phyloP scores from a whole-genome alignment of 495 filamentous ascomycete genomes.

The Hypoxylon lienhwacheense region DNA sequence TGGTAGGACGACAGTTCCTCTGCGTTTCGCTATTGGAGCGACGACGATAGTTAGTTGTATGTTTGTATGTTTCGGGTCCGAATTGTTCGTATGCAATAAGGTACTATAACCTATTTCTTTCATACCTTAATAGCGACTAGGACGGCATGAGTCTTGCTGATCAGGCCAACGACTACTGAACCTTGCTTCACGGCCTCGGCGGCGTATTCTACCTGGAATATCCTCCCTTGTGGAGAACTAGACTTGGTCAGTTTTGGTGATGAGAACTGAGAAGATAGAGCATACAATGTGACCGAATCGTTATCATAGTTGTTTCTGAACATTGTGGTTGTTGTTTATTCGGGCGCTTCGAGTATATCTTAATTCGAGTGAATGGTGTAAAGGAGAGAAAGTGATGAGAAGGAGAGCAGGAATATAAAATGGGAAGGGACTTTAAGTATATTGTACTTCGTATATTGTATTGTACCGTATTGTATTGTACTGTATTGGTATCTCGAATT shows the following conservation, averaged over 20 bases:
- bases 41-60: slow-evolving; percentile 9
- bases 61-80: not conserved
- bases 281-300: slow-evolving; percentile 98
- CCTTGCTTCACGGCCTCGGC: slow-evolving; percentile 98
- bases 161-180: slow-evolving; percentile 93
- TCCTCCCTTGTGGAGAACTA: slow-evolving; percentile 97
- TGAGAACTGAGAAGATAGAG: slow-evolving; percentile 33
- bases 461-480: no score
- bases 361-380: no score
- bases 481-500: no score
- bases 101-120: not conserved
- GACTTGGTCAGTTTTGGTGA: slow-evolving; percentile 17
- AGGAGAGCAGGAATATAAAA: no score
- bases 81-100: slow-evolving; percentile 1
- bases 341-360: no score
- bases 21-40: slow-evolving; percentile 75
- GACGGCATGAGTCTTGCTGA: slow-evolving; percentile 96
- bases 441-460: no score
- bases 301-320: slow-evolving; percentile 99
- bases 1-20: slow-evolving; percentile 99
- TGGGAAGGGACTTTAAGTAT: no score
- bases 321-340: slow-evolving; percentile 60
- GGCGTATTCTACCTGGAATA: slow-evolving; percentile 99
- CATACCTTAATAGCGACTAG: slow-evolving; percentile 93
- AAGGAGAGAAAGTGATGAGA: no score